Conservation (phyloP, 2,329 filamentous ascomycete genomes). For the Aspergillus sp. region DNA sequence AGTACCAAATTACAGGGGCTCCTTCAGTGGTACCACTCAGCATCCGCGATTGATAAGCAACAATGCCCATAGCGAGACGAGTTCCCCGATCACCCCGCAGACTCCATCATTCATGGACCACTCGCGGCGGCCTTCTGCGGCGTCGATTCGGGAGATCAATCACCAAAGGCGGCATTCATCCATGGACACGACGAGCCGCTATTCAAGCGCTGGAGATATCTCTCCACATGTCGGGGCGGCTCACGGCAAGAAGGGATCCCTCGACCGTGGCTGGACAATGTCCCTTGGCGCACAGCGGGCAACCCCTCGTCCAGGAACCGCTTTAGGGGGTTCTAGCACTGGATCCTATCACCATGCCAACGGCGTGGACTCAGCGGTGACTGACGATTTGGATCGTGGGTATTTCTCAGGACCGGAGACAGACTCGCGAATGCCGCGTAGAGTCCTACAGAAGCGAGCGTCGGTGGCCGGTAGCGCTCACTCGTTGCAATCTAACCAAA, state of each 20-base stretch:
- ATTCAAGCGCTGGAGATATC: constrained; percentile 28
- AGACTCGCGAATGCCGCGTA: constrained; percentile 69
- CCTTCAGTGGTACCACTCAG: constrained; percentile 25
- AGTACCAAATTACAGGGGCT: constrained; percentile 36
- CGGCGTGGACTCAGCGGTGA: constrained; percentile 32
- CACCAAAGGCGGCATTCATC: constrained; percentile 87
- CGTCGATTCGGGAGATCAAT: constrained; percentile 76
- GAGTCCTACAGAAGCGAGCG: constrained; percentile 74
- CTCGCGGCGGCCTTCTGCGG: constrained; percentile 66
- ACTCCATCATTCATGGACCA: constrained; percentile 43
- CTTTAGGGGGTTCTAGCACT: constrained; percentile 27
- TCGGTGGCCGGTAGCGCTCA: constrained; percentile 46
- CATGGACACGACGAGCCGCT: constrained; percentile 63
- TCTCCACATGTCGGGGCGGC: constrained; percentile 17
- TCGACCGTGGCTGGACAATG: constrained; percentile 61
- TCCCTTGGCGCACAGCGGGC: constrained; percentile 18
- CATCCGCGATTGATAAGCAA: constrained; percentile 32
- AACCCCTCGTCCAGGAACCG: constrained; percentile 35
- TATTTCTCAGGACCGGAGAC: constrained; percentile 91
- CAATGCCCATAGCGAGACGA: constrained; percentile 30
- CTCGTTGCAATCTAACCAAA: constrained; percentile 72
- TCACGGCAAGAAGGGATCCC: constrained; percentile 58
- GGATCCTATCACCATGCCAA: constrained; percentile 22
- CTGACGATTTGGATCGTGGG: constrained; percentile 72
- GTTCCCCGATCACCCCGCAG: constrained; percentile 47